Base-by-base conservation (phyloP, 2,329 filamentous ascomycete species). In the Pseudocercospora pini-densiflorae region DNA sequence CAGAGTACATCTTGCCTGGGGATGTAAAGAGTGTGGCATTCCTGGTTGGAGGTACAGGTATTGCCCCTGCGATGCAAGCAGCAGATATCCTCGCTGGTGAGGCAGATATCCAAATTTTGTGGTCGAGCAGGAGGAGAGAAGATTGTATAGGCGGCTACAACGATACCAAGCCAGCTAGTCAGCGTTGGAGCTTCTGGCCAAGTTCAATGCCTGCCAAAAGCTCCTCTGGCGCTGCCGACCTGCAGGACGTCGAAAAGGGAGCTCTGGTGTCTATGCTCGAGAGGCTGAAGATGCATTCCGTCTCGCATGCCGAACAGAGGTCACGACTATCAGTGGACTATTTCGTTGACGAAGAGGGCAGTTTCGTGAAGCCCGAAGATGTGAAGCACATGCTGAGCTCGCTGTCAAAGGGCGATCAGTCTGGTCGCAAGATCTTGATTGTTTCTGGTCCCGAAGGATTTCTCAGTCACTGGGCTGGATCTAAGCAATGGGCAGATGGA, bases 361-460 rank as follows among this genome's bases (percentile, higher is more conserved):
- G 83, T 0, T 87, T 87, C 55, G 90, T 97, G 68, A 76, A 74
- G 43, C 77, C 80, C 9, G 72, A 72, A 6, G 75, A 81, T 33
- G 75, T 84, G 7, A 73, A 43, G 73, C 73, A 49, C 51, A 64
- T 61, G 76, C 66, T 64, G 10, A 49, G 60, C 75, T 57, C 40
- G 27, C 57, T 61, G 76, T 77, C 61, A 57, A 57, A 70, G 2
- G 67, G 70, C 21, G 73, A 72, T 10, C 73, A 79, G 14, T n/a
- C 59, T 3, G 69, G 69, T 0, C 84, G 86, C 0, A 87, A 85
- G 69, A 89, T 97, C 21, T 82, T 97, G n/a, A 83, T 97, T 63
- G 87, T 98, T 1, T 97, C 93, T 0, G 95, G 95, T 0, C 94
- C 95, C 0, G 92, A 97, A 62, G 94, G 95, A 0, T 98, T 98